These are phyloP conservation scores for Leccinum sublutescens DNA, from an alignment of 768 basidiomycete genomes.

Conservation along the genomic window DNA sequence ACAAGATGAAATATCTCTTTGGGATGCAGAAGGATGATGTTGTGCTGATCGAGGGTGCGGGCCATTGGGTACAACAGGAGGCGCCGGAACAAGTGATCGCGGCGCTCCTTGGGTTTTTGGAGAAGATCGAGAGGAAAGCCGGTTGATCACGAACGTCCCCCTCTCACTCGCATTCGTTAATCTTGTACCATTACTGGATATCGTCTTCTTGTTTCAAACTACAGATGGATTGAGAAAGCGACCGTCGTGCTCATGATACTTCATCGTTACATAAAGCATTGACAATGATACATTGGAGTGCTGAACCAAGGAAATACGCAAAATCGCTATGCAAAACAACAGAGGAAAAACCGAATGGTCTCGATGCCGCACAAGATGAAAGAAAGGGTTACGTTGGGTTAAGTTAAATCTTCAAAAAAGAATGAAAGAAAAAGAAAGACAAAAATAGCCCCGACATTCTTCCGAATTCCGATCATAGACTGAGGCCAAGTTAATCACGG, in stretches of 20 bases:
- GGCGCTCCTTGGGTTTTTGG: constrained; percentile 42
- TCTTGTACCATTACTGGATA: neutral
- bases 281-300: constrained; percentile 25
- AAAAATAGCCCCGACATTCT: neutral
- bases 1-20: constrained; percentile 38
- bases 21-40: constrained; percentile 44
- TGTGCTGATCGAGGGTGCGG: constrained; percentile 53
- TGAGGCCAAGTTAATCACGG: neutral
- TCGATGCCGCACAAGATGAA: constrained; percentile 7
- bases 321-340: constrained; percentile 30
- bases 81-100: constrained; percentile 41
- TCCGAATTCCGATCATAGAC: neutral
- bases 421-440: neutral
- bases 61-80: constrained; percentile 68
- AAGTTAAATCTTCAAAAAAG: constrained; percentile 5
- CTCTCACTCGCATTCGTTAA: neutral
- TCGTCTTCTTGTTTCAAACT: constrained; percentile 6
- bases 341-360: constrained; percentile 6
- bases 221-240: constrained; percentile 10
- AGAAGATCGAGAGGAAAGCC: constrained; percentile 12
- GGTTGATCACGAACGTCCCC: neutral
- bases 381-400: constrained; percentile 5
- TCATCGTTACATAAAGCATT: constrained; percentile 12
- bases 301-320: constrained; percentile 12
- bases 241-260: constrained; percentile 18